phyloP scores from a whole-genome alignment of 2,329 filamentous ascomycete genomes.

The Verticillium albo-atrum region DNA sequence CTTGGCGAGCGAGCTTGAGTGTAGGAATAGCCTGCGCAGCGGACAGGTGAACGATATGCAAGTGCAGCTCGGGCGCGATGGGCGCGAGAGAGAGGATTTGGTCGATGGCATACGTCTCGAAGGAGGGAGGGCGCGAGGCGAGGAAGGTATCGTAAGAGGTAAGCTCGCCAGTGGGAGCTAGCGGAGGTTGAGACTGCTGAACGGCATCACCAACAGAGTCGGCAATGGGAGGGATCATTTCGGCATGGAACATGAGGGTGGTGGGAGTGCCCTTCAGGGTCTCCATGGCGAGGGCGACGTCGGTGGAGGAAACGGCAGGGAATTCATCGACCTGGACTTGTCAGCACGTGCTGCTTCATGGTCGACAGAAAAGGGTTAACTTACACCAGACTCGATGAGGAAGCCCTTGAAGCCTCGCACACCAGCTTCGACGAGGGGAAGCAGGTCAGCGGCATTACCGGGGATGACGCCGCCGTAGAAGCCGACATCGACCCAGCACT shows the following conservation, averaged over 20 bases:
- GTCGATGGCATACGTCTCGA: constrained; percentile 87
- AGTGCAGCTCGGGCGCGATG: constrained; percentile 72
- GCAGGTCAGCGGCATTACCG: constrained; percentile 76
- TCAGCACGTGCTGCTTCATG: constrained; percentile 8
- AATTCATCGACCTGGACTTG: constrained; percentile 79
- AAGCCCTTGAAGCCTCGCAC: constrained; percentile 98
- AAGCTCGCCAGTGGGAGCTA: constrained; percentile 66
- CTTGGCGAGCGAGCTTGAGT: constrained; percentile 65
- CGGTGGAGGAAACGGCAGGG: constrained; percentile 75
- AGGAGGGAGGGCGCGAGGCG: constrained; percentile 79
- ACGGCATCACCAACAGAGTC: constrained; percentile 76
- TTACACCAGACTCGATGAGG: constrained; percentile 90
- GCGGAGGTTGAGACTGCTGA: constrained; percentile 63
- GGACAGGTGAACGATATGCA: constrained; percentile 92
- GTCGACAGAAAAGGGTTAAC: constrained; percentile 19
- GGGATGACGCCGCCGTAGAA: constrained; percentile 96
- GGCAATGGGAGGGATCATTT: constrained; percentile 90
- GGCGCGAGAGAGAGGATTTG: constrained; percentile 80
- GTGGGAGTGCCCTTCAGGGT: constrained; percentile 78
- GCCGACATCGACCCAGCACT: constrained; percentile 98
- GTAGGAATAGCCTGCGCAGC: constrained; percentile 85
- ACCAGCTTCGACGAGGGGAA: constrained; percentile 75
- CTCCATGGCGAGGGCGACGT: constrained; percentile 75
- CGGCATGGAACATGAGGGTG: constrained; percentile 97
- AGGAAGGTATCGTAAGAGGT: constrained; percentile 87